A percentile compares a stretch with the other conserved stretches of the same genome.
Conservation (phyloP, 2,329 filamentous ascomycete species). For the Ophiostoma piceae region DNA sequence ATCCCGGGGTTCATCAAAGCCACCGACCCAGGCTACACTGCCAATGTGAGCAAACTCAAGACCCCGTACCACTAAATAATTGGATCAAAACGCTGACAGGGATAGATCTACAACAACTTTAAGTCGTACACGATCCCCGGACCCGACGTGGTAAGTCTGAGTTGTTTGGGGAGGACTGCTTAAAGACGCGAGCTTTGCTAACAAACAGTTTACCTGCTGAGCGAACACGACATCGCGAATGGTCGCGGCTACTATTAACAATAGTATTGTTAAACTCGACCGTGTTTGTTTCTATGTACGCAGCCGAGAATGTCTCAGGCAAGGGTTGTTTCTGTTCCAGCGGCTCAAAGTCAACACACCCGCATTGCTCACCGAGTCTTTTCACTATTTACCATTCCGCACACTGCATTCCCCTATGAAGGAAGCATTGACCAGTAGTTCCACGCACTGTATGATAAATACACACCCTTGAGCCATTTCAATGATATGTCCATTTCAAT, state of each 20-base stretch:
- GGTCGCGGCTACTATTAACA: not conserved
- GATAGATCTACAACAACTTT: not conserved
- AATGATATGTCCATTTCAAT: not conserved
- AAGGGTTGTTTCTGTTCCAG: too few species aligned
- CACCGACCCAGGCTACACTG: not conserved
- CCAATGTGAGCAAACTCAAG: not conserved
- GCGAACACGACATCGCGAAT: not conserved
- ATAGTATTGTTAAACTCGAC: not conserved
- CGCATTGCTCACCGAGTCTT: not conserved
- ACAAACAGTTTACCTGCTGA: not conserved
- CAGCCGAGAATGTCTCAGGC: not conserved
- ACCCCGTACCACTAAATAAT: not conserved
- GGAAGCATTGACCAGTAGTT: not conserved
- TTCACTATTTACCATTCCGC: slow-evolving; percentile 6
- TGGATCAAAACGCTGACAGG: not conserved
- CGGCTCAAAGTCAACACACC: not conserved
- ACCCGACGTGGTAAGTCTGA: not conserved
- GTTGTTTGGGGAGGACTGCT: not conserved
- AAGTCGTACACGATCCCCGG: not conserved
- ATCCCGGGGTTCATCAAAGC: not conserved
- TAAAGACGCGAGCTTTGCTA: not conserved
- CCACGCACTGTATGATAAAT: slow-evolving; percentile 1
- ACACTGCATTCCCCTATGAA: not conserved
- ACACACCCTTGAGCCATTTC: not conserved
- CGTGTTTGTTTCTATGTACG: not conserved